Conservation (phyloP, 2,329 filamentous ascomycete genomes). For the Didymella lethalis region DNA sequence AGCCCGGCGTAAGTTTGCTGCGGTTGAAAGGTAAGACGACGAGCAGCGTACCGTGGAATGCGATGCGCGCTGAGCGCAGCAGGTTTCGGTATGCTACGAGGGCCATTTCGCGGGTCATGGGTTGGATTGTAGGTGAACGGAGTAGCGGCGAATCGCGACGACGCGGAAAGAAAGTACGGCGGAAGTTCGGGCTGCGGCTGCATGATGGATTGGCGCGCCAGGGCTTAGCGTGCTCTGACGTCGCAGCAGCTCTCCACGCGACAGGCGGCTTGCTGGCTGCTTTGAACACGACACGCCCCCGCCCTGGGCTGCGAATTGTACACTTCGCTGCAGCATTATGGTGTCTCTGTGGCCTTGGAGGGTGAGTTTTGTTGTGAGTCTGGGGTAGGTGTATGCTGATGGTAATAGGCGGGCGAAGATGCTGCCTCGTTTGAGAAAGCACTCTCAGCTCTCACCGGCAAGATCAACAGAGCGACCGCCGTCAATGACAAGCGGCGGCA, state of each 20-base stretch:
- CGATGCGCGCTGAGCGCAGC: constrained; percentile 79
- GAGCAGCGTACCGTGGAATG: constrained; percentile 74
- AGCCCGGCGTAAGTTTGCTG: constrained; percentile 3
- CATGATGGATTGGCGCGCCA: background rate
- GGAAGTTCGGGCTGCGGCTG: background rate
- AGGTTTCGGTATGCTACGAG: constrained; percentile 81
- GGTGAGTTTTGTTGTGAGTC: constrained; percentile 6
- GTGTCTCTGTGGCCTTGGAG: constrained; percentile 81
- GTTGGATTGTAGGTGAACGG: constrained; percentile 15
- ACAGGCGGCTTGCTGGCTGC: constrained; percentile 40
- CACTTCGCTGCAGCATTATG: constrained; percentile 60
- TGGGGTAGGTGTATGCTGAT: constrained; percentile 22
- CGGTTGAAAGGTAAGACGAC: too few species aligned
- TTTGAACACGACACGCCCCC: constrained; percentile 33
- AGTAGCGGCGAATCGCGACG: constrained; percentile 3
- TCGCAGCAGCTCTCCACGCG: constrained; percentile 30
- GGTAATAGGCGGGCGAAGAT: constrained; percentile 74
- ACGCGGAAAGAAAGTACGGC: constrained; percentile 21
- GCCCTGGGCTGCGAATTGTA: constrained; percentile 36
- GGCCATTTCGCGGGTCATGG: constrained; percentile 61
- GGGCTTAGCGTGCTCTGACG: constrained; percentile 26
- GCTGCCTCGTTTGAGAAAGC: constrained; percentile 93
- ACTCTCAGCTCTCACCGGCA: constrained; percentile 79
- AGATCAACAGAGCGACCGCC: constrained; percentile 78
- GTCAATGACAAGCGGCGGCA: constrained; percentile 77